A percentile compares a stretch with the other conserved stretches of the same genome.
phyloP scores from a whole-genome alignment of 177 flowering plant genomes.

The Vitis hybrid region DNA sequence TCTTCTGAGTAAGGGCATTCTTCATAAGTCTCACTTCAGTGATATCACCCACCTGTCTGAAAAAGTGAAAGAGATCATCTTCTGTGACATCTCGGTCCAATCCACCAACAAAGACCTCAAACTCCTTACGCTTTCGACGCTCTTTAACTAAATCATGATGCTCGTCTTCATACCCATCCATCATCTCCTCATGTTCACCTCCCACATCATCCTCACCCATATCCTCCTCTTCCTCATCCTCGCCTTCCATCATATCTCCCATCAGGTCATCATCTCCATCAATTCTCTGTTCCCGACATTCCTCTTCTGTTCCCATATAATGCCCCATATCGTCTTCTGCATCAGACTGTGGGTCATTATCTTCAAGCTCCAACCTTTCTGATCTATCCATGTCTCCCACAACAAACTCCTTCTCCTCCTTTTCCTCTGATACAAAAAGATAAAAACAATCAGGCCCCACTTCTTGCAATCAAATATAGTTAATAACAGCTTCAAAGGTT shows the following conservation, averaged over 20 bases:
- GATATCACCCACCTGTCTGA: constrained; percentile 31
- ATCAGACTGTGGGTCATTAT: constrained; percentile 1
- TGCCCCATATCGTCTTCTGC: constrained; percentile 21
- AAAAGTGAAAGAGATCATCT: constrained; percentile 30
- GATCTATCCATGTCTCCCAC: constrained; percentile 14
- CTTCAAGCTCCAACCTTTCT: constrained; percentile 5
- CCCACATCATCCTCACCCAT: constrained; percentile 9
- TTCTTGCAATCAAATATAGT: too few relatives aligned
- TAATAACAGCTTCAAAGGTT: too few relatives aligned
- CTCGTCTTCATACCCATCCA: constrained; percentile 27
- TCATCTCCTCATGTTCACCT: constrained; percentile 5
- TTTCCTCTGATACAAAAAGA: constrained; percentile 11
- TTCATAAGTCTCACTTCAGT: constrained; percentile 37
- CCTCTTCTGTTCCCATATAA: constrained; percentile 11
- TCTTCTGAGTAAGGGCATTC: constrained; percentile 37
- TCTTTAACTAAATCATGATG: constrained; percentile 30
- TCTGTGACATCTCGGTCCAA: constrained; percentile 36
- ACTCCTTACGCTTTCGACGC: constrained; percentile 34
- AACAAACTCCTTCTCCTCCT: constrained; percentile 9
- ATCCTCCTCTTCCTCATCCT: constrained; percentile 24
- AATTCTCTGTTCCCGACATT: constrained; percentile 10
- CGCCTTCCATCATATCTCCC: constrained; percentile 8
- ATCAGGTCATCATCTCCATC: neutral
- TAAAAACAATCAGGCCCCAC: neutral
- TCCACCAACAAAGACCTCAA: constrained; percentile 41